A percentile compares a stretch with the other conserved stretches of the same genome.
Conservation (phyloP, 495 filamentous ascomycete genomes). For the Eremomyces bilateralis region DNA sequence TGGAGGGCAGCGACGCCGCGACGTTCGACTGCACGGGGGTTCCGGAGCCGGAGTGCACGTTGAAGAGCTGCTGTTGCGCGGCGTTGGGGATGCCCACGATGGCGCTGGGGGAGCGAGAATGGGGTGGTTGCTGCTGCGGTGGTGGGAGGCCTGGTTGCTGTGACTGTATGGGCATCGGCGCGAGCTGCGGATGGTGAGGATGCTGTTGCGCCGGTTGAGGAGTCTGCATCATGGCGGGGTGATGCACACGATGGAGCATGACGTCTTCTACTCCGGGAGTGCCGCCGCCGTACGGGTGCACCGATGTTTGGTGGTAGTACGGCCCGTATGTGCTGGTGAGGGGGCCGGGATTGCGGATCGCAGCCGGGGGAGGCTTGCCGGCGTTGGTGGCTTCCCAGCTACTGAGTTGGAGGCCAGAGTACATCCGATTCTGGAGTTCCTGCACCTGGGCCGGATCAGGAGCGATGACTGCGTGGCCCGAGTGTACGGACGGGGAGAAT, state of each 20-base stretch:
- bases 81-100: too few species aligned
- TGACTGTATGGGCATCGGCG: background rate
- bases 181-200: background rate
- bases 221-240: background rate
- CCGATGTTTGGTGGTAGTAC: slow-evolving; percentile 51
- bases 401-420: slow-evolving; percentile 8
- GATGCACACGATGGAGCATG: background rate
- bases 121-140: background rate
- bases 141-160: too few species aligned
- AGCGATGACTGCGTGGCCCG: background rate
- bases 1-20: background rate
- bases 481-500: slow-evolving; percentile 3
- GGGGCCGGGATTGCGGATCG: too few species aligned
- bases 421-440: slow-evolving; percentile 2
- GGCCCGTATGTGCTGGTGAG: slow-evolving; percentile 28
- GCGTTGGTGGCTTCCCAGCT: slow-evolving; percentile 38
- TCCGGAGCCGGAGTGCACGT: too few species aligned
- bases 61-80: too few species aligned
- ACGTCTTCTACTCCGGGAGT: slow-evolving; percentile 11
- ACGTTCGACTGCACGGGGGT: too few species aligned
- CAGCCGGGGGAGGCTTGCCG: slow-evolving; percentile 32
- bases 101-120: too few species aligned
- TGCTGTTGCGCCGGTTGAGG: background rate
- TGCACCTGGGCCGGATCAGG: slow-evolving; percentile 1
- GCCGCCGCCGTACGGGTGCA: too few species aligned